These are phyloP conservation scores for Linum tenue DNA, from an alignment of 345 rosid genomes.

Conservation along the genomic window DNA sequence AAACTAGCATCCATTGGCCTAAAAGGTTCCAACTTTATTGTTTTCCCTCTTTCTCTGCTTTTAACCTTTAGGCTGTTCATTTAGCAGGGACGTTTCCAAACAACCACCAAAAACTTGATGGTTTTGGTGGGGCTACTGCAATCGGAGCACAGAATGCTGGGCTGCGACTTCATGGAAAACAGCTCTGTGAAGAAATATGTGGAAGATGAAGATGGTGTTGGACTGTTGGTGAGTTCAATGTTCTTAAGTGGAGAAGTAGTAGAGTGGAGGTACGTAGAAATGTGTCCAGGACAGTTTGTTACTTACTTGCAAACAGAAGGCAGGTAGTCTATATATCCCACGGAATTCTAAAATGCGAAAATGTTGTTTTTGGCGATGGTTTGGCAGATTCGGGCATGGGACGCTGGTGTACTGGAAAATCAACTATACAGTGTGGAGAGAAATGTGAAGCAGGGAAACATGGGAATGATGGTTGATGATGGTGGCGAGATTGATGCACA, in stretches of 20 bases:
- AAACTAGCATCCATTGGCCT: no score
- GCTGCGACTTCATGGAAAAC: conserved; percentile 51
- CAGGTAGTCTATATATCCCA: conserved; percentile 62
- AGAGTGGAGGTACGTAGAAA: no score
- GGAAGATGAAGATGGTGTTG: conserved; percentile 53
- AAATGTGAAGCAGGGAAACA: conserved; percentile 48
- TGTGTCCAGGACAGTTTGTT: conserved; percentile 61
- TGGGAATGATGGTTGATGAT: conserved; percentile 38
- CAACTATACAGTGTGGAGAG: conserved; percentile 30
- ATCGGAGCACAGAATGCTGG: conserved; percentile 41
- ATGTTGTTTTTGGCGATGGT: conserved; percentile 57
- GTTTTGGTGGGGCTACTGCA: conserved; percentile 70
- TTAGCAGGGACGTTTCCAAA: no score
- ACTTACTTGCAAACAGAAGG: conserved; percentile 56
- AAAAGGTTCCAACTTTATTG: no score
- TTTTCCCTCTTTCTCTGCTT: no score
- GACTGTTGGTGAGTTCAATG: conserved; percentile 50
- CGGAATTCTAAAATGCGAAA: conserved; percentile 63
- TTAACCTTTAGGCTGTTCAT: no score
- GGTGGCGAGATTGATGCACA: conserved; percentile 30
- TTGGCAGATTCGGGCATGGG: conserved; percentile 52
- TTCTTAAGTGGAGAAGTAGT: conserved; percentile 18
- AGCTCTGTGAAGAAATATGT: conserved; percentile 50
- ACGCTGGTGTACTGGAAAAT: conserved; percentile 6
- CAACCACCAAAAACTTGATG: conserved; percentile 34